Conservation (phyloP, 768 basidiomycete species). For the Mrakia blollopis region DNA sequence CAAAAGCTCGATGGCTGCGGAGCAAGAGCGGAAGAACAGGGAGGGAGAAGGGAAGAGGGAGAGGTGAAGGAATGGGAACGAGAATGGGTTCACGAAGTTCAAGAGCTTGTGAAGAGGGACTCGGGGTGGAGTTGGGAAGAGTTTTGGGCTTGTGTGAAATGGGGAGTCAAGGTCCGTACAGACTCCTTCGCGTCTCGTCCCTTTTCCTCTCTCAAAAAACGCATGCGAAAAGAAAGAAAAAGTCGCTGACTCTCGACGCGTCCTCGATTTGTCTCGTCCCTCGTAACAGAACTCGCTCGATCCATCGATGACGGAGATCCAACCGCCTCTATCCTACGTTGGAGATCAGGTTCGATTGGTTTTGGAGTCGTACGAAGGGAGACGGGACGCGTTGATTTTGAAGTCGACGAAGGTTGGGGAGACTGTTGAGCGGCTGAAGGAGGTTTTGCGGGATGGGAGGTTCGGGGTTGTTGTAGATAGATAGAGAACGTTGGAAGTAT, state of each 20-base stretch:
- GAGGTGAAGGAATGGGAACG: not conserved
- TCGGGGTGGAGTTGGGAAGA: conserved; percentile 27
- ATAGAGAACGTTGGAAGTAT: too few relatives aligned
- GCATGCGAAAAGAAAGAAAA: too few relatives aligned
- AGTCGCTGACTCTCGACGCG: not conserved
- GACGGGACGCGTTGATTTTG: too few relatives aligned
- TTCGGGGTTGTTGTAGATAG: too few relatives aligned
- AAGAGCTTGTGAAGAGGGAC: conserved; percentile 21
- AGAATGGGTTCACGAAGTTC: conserved; percentile 22
- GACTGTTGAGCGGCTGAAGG: too few relatives aligned
- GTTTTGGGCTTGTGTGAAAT: conserved; percentile 19
- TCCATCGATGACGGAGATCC: not conserved
- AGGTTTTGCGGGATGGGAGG: too few relatives aligned
- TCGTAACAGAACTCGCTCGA: not conserved
- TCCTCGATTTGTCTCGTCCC: not conserved
- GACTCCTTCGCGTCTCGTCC: not conserved
- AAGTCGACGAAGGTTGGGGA: too few relatives aligned
- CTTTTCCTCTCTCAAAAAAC: too few relatives aligned
- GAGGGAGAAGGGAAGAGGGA: not conserved
- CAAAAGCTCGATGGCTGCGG: too few relatives aligned
- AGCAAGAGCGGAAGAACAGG: not conserved
- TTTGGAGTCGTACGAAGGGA: not conserved
- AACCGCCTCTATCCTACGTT: conserved; percentile 2
- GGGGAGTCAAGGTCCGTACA: conserved; percentile 7
- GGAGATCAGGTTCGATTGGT: not conserved